A percentile compares a stretch with the other conserved stretches of the same genome.
Conservation (phyloP, 768 basidiomycete genomes). For the Lyophyllum atratum region DNA sequence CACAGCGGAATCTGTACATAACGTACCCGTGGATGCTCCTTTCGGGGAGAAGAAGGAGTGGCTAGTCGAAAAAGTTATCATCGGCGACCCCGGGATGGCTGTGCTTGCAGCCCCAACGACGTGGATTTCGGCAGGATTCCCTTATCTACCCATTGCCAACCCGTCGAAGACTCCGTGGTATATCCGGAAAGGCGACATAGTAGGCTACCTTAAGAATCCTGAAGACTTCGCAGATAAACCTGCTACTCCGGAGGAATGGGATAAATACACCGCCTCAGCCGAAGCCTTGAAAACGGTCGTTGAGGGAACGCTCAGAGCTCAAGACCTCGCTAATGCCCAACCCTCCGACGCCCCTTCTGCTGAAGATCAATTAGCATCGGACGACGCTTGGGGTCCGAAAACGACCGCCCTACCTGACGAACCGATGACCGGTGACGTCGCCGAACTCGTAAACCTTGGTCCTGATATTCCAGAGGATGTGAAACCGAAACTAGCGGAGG, state of each 20-base stretch:
- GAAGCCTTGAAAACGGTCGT: constrained; percentile 7
- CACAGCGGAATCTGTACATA: constrained; percentile 2
- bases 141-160: not conserved
- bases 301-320: not conserved
- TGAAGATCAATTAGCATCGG: constrained; percentile 21
- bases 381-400: constrained; percentile 26
- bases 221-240: not conserved
- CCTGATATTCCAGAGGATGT: constrained; percentile 1
- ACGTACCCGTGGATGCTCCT: constrained; percentile 4
- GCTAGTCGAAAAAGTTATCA: constrained; percentile 19
- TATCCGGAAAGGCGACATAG: not conserved
- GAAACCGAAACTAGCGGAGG: constrained; percentile 11
- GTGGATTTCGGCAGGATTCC: not conserved
- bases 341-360: constrained; percentile 6
- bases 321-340: not conserved
- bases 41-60: constrained; percentile 14
- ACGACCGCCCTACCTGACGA: constrained; percentile 22
- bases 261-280: not conserved
- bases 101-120: not conserved
- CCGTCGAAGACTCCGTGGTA: not conserved
- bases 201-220: not conserved
- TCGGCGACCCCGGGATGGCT: not conserved
- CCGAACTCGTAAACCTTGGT: not conserved
- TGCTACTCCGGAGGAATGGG: not conserved
- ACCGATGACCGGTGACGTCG: not conserved